phyloP scores from a whole-genome alignment of 2,329 filamentous ascomycete genomes.

The Epichloe sibirici region DNA sequence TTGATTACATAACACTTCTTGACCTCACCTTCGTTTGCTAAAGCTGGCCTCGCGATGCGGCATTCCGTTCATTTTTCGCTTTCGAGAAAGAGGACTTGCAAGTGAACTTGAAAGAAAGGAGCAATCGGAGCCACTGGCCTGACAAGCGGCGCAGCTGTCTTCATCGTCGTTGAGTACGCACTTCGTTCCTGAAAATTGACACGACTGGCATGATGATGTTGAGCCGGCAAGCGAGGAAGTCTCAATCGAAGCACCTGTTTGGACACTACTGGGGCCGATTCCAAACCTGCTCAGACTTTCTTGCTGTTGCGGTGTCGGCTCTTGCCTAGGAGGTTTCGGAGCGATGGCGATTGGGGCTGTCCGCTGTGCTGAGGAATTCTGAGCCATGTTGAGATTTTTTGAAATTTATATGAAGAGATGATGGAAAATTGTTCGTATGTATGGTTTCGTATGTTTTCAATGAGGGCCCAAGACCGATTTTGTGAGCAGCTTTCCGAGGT shows the following conservation, averaged over 20 bases:
- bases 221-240: slow-evolving; percentile 29
- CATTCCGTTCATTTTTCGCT: slow-evolving; percentile 63
- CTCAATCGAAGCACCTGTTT: slow-evolving; percentile 40
- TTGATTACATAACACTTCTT: slow-evolving; percentile 1
- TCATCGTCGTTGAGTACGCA: slow-evolving; percentile 67
- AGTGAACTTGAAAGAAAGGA: slow-evolving; percentile 55
- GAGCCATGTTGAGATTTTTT: slow-evolving; percentile 34
- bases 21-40: slow-evolving; percentile 58
- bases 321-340: slow-evolving; percentile 39
- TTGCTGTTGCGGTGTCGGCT: slow-evolving; percentile 31
- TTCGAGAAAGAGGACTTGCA: slow-evolving; percentile 52
- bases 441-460: neutral
- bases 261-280: slow-evolving; percentile 36
- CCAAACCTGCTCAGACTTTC: slow-evolving; percentile 36
- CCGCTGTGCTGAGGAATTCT: slow-evolving; percentile 40
- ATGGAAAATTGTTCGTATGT: neutral
- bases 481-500: neutral
- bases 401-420: slow-evolving; percentile 10
- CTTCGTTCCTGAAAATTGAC: slow-evolving; percentile 59
- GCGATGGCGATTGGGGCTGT: slow-evolving; percentile 56
- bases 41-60: slow-evolving; percentile 41
- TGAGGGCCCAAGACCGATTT: neutral
- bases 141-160: slow-evolving; percentile 64
- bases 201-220: slow-evolving; percentile 57
- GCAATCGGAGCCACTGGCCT: slow-evolving; percentile 66